Base-by-base conservation (phyloP, 2,329 filamentous ascomycete species). In the Akanthomyces uredinophilus region DNA sequence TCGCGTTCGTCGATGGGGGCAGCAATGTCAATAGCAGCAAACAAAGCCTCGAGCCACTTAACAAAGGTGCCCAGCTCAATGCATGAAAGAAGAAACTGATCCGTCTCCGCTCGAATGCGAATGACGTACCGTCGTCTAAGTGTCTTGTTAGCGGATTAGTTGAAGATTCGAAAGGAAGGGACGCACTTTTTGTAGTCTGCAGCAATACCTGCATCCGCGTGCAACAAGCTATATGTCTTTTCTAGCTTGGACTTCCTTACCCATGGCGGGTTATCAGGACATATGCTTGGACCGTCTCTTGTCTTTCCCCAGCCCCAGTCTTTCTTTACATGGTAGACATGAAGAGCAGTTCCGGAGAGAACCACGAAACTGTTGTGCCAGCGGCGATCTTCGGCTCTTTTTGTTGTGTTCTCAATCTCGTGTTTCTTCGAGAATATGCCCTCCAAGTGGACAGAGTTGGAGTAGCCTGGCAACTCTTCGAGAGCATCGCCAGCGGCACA, bases 191-290 rank as follows among this genome's bases (percentile, higher is more conserved):
- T 80, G 70, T 90, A 88, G 72, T 92, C 89, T 18, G 85, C 83
- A 11, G 90, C 89, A 64, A 92, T 83, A 13, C 89, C 89, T 24
- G 89, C 84, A 72, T 92, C 89, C 24, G 89, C 89, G 70, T 92
- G 87, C 65, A 91, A 83, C 53, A 92, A 78, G 58, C 86, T 89
- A 70, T 91, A 92, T n/a, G 81, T 83, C 70, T 80, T 84, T 65
- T 91, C 77, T 43, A 91, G 74, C 61, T 78, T 79, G 22, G 83
- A 83, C 64, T 75, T 79, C 66, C 76, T 81, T 49, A 82, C 73
- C 77, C 74, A 87, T 46, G 75, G 78, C 32, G 77, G 83, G 67
- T 76, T 79, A 68, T 81, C 81, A 20, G 79, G 78, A 64, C 75
- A 78, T 63, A 82, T 75, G 20, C 77, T 78, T 3, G 81, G 79